phyloP scores from a whole-genome alignment of 768 basidiomycete species.

The Calocera viscosa region DNA sequence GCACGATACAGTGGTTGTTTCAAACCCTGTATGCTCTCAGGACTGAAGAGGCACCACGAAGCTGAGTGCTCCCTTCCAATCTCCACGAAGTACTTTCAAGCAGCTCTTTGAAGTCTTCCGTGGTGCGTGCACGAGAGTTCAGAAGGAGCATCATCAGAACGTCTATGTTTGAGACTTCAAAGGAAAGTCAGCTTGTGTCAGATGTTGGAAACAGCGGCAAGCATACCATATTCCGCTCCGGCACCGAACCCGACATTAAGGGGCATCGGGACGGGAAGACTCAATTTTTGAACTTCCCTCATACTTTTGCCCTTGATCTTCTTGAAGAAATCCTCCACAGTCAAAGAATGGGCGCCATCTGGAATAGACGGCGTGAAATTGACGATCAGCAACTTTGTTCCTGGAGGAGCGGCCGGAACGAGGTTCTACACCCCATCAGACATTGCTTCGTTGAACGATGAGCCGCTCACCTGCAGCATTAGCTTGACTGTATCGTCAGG shows the following conservation, averaged over 20 bases:
- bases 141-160: background rate
- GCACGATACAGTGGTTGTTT: background rate
- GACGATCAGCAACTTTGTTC: constrained; percentile 1
- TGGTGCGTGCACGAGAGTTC: background rate
- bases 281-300: background rate
- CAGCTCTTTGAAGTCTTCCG: background rate
- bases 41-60: background rate
- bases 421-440: background rate
- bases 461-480: background rate
- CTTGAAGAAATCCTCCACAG: background rate
- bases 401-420: background rate
- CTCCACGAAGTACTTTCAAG: background rate
- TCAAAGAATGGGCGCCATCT: background rate
- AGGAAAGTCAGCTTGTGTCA: background rate
- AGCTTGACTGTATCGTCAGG: constrained; percentile 2
- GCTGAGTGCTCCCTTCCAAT: background rate
- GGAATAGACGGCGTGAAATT: background rate
- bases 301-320: background rate
- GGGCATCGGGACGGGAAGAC: background rate
- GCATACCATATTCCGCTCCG: background rate
- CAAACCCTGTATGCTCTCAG: background rate
- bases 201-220: background rate
- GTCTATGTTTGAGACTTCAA: background rate
- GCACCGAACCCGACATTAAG: background rate
- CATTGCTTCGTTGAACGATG: background rate